Base-by-base conservation (phyloP, 768 basidiomycete genomes). In the Leccinellum albellum region DNA sequence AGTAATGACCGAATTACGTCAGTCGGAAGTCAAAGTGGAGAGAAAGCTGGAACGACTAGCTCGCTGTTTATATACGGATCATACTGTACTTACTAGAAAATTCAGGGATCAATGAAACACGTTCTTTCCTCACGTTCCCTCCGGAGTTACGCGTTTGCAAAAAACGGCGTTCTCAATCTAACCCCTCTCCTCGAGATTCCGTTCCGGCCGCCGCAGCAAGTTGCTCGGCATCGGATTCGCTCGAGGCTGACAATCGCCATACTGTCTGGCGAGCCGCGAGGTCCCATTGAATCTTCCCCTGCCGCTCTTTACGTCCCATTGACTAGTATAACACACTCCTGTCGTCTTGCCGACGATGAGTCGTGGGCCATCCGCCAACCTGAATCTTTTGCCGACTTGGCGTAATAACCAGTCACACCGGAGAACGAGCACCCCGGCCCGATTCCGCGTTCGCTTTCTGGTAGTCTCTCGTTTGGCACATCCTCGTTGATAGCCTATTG, bases 1-100 rank as follows among this genome's bases (percentile, higher is more conserved):
- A n/a, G 12, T 33, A 46, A 24, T 46, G 20, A 21, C 20, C 13
- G 7, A 44, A 54, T 66, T 67, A 66, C 50, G 66, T 67, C 61
- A 68, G 44, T 23, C 35, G 35, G 35, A 45, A 45, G 21, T 17
- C n/a, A 45, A 45, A 35, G 35, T 35, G 35, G 35, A 35, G 35
- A 35, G 35, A n/a, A 17, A 37, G 35, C 45, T 45, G 12, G 5
- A 33, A 35, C n/a, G 28, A 42, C 17, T 21, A 37, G 17, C 28
- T n/a, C 15, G 45, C 45, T 26, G 15, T 48, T 28, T 48, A 48
- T 48, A 28, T 48, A 48, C 35, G 35, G 35, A 37, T 37, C 35
- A 37, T 37, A 37, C 17, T 24, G 2, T 21, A 6, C 20, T 9
- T 28, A 31, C 14, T 24, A 20, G n/a, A 29, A 54, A 15, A 49